A percentile compares a stretch with the other conserved stretches of the same genome.
Evolutionary conservation across 78 protist genomes (phyloP).

Genomic region (Protostelium mycophagum): DNA sequence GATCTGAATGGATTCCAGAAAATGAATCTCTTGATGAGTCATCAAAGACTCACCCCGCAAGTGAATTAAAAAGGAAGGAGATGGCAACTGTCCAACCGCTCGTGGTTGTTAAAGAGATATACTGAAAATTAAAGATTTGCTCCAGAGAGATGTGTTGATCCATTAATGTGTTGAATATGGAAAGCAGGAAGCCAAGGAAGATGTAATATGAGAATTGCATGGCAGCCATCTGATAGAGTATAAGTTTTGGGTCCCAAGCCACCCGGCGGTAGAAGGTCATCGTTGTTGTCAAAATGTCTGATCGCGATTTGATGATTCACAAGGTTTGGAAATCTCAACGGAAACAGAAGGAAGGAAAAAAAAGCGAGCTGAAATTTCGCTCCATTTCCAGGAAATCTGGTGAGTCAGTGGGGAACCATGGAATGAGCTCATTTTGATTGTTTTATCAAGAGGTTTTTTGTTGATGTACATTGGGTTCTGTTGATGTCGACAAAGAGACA

Average conservation of each 20-base stretch:
- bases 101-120: conserved; percentile 1
- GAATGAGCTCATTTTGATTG: too few species aligned
- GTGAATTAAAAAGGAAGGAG: conserved; percentile 19
- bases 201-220: conserved; percentile 44
- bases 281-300: too few species aligned
- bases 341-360: too few species aligned
- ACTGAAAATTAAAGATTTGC: conserved; percentile 27
- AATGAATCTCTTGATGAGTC: too few species aligned
- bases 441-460: too few species aligned
- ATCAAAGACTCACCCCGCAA: conserved; percentile 54
- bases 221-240: conserved; percentile 45
- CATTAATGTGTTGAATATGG: conserved; percentile 31
- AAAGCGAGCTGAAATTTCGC: too few species aligned
- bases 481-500: too few species aligned
- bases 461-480: too few species aligned
- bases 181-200: conserved; percentile 17
- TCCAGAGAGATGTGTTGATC: conserved; percentile 15
- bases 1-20: background rate
- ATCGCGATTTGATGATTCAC: too few species aligned
- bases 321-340: too few species aligned
- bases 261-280: background rate
- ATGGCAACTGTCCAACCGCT: conserved; percentile 24
- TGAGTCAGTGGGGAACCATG: too few species aligned
- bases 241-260: conserved; percentile 51
- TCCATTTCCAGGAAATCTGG: too few species aligned